Evolutionary conservation across 2,329 filamentous ascomycete species (phyloP).

Genomic region (Colletotrichum lini): DNA sequence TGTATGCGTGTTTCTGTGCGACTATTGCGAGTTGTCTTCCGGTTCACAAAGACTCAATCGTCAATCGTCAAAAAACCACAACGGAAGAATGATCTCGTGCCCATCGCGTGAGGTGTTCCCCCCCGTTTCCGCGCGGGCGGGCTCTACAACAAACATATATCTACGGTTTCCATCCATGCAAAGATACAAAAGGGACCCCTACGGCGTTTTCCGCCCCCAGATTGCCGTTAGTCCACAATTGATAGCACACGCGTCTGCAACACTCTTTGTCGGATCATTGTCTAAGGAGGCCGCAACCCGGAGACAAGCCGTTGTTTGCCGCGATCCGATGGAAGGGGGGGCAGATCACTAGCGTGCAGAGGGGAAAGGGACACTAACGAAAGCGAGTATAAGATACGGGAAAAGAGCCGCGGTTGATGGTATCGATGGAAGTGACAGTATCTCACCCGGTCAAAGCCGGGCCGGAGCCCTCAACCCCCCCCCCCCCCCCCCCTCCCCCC

Average conservation of each 20-base stretch:
- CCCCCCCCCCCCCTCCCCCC: conserved; percentile 12
- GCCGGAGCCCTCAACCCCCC: conserved; percentile 23
- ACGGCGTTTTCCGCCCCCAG: conserved; percentile 13
- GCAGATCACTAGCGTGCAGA: conserved; percentile 1
- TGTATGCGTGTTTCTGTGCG: not conserved
- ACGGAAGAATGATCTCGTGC: conserved; percentile 13
- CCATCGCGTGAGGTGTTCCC: not conserved
- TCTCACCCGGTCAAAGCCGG: conserved; percentile 35
- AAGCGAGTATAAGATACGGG: conserved; percentile 5
- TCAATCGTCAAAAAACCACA: not conserved
- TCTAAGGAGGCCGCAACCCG: not conserved
- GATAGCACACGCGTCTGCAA: conserved; percentile 20
- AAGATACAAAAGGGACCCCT: not conserved
- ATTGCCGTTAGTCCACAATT: conserved; percentile 37
- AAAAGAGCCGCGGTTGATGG: conserved; percentile 26
- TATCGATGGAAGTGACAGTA: not conserved
- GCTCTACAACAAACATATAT: conserved; percentile 29
- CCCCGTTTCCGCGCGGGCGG: conserved; percentile 9
- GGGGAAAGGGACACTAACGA: not conserved
- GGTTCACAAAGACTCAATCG: not conserved
- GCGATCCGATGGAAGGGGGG: conserved; percentile 6
- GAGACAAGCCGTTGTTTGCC: conserved; percentile 26
- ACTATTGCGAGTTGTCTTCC: not conserved
- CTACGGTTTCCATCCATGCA: not conserved
- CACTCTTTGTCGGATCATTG: conserved; percentile 11